Evolutionary conservation across 257 asterid genomes (phyloP).

Genomic region (Capsicum baccatum): DNA sequence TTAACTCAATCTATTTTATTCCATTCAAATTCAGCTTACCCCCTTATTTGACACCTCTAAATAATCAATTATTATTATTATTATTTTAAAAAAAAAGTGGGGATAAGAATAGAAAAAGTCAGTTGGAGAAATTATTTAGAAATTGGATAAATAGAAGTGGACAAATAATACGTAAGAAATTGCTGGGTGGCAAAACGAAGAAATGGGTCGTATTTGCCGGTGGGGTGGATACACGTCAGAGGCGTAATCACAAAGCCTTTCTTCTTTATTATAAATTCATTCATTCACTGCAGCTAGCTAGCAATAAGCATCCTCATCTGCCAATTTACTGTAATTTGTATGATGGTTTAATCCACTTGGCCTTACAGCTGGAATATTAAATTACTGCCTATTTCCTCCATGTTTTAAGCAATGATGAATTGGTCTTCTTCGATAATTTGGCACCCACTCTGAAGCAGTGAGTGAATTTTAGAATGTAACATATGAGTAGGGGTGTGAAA

Average conservation of each 20-base stretch:
- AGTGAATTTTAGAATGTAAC: too few relatives aligned
- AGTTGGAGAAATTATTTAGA: not conserved
- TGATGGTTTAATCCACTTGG: conserved; percentile 3
- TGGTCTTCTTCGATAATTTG: too few relatives aligned
- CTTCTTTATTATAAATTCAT: not conserved
- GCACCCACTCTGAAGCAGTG: too few relatives aligned
- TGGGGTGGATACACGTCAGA: conserved; percentile 23
- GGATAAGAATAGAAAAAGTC: not conserved
- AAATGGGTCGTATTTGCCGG: not conserved
- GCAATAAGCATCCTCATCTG: not conserved
- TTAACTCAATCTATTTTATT: too few relatives aligned
- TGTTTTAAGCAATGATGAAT: not conserved
- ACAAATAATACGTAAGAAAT: not conserved
- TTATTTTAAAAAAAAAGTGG: not conserved
- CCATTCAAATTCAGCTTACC: too few relatives aligned
- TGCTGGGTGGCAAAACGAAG: not conserved
- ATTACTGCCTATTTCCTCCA: not conserved
- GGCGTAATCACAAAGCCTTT: too few relatives aligned
- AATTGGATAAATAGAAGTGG: not conserved
- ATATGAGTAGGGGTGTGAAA: too few relatives aligned
- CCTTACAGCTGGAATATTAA: not conserved
- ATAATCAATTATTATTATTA: too few relatives aligned
- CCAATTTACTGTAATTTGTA: not conserved
- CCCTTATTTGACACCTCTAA: too few relatives aligned
- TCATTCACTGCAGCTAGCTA: not conserved